Evolutionary conservation across 805 yeast species (phyloP).

Genomic region (Debaryomyces castellii): DNA sequence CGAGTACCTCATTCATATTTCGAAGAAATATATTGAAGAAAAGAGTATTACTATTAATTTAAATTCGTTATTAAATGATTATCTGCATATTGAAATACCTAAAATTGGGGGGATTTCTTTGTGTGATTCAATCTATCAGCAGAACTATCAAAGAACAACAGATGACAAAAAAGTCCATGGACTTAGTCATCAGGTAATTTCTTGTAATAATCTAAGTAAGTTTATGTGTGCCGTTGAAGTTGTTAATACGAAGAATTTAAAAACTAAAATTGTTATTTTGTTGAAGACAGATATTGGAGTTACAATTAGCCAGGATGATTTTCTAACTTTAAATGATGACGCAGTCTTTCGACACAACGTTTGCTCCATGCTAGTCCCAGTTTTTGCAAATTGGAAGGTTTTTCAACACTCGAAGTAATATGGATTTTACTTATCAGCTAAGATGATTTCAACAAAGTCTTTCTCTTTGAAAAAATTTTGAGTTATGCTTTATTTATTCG

Average conservation of each 20-base stretch:
- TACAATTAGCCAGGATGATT: constrained; percentile 1
- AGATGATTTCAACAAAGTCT: too few relatives aligned
- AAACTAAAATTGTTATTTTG: constrained; percentile 2
- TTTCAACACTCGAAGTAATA: too few relatives aligned
- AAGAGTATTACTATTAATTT: background rate
- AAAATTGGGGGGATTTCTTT: background rate
- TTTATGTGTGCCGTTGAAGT: constrained; percentile 5
- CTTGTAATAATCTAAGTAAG: constrained; percentile 4
- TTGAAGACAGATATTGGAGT: constrained; percentile 4
- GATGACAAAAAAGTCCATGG: background rate
- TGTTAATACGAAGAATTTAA: constrained; percentile 1
- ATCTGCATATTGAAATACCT: background rate
- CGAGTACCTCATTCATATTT: background rate
- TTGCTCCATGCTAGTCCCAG: constrained; percentile 2
- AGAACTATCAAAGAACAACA: background rate
- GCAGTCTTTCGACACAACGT: constrained; percentile 1
- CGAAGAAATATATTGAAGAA: too few relatives aligned
- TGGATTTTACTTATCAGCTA: too few relatives aligned
- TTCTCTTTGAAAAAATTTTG: too few relatives aligned
- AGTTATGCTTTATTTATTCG: too few relatives aligned
- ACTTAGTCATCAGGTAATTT: constrained; percentile 7
- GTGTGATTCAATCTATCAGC: background rate
- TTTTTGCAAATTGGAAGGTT: constrained; percentile 8
- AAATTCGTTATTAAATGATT: background rate
- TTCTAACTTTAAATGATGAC: constrained; percentile 1